A percentile compares a stretch with the other conserved stretches of the same genome.
These are phyloP conservation scores for Penicillium sp. DNA, from an alignment of 2,329 filamentous ascomycete species.

Conservation along the genomic window DNA sequence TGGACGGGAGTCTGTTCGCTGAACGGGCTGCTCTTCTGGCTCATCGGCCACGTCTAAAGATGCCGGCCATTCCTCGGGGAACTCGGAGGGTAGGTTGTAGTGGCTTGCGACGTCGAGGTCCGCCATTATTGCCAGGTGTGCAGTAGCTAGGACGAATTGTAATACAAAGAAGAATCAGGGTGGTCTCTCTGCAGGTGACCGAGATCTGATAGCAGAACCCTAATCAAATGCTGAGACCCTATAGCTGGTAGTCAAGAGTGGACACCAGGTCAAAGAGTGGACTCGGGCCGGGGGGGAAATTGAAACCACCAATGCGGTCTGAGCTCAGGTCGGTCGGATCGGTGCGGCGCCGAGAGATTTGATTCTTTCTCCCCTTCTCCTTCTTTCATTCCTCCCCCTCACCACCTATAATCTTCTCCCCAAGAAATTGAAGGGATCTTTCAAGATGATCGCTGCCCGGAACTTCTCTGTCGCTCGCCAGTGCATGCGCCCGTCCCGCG, in stretches of 20 bases:
- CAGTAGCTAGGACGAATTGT: constrained; percentile 13
- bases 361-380: constrained; percentile 23
- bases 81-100: constrained; percentile 78
- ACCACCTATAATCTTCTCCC: constrained; percentile 21
- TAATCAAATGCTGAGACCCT: background rate
- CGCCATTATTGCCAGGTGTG: constrained; percentile 48
- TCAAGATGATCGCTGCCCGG: constrained; percentile 79
- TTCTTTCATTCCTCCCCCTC: constrained; percentile 16
- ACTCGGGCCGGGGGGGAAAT: constrained; percentile 20
- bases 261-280: constrained; percentile 15
- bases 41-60: constrained; percentile 72
- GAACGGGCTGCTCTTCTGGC: constrained; percentile 55
- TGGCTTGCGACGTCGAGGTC: constrained; percentile 83
- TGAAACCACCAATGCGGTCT: constrained; percentile 28
- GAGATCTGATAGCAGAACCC: constrained; percentile 4
- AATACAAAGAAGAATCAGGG: background rate
- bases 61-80: constrained; percentile 80
- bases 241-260: constrained; percentile 7
- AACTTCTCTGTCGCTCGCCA: constrained; percentile 74
- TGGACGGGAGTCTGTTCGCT: constrained; percentile 51
- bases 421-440: constrained; percentile 24
- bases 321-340: constrained; percentile 20
- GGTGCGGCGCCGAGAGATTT: constrained; percentile 25
- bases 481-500: constrained; percentile 66
- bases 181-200: constrained; percentile 5